Conservation (phyloP, 805 yeast genomes). For the Candida andamanensis region DNA sequence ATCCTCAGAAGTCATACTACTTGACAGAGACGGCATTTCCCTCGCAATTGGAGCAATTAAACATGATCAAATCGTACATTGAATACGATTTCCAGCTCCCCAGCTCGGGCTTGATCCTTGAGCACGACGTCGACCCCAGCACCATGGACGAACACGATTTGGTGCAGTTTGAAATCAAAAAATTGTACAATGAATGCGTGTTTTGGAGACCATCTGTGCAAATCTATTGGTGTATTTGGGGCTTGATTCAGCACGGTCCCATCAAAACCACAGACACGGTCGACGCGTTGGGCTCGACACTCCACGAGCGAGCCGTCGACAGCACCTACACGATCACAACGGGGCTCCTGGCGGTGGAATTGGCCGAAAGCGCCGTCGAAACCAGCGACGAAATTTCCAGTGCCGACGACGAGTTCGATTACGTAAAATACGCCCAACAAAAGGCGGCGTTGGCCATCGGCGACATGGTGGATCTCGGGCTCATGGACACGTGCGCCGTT, state of each 20-base stretch:
- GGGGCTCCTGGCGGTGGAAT: constrained; percentile 53
- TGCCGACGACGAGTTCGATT: constrained; percentile 67
- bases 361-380: constrained; percentile 17
- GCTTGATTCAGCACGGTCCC: constrained; percentile 71
- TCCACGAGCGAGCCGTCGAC: constrained; percentile 32
- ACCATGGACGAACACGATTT: constrained; percentile 18
- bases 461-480: constrained; percentile 40
- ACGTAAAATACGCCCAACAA: constrained; percentile 67
- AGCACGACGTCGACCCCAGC: constrained; percentile 9
- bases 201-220: constrained; percentile 81
- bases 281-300: constrained; percentile 8
- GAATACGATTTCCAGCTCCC: constrained; percentile 47
- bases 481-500: constrained; percentile 32
- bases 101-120: constrained; percentile 24
- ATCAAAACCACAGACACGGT: constrained; percentile 13
- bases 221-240: constrained; percentile 89
- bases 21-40: constrained; percentile 63
- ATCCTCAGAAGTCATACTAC: constrained; percentile 46
- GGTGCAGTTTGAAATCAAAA: constrained; percentile 40
- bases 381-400: constrained; percentile 36
- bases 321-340: constrained; percentile 36
- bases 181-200: constrained; percentile 58
- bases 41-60: constrained; percentile 56
- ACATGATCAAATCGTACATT: constrained; percentile 73
- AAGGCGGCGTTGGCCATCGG: constrained; percentile 71